Base-by-base conservation (phyloP, 345 rosid species). In the Hibiscus syriacus region DNA sequence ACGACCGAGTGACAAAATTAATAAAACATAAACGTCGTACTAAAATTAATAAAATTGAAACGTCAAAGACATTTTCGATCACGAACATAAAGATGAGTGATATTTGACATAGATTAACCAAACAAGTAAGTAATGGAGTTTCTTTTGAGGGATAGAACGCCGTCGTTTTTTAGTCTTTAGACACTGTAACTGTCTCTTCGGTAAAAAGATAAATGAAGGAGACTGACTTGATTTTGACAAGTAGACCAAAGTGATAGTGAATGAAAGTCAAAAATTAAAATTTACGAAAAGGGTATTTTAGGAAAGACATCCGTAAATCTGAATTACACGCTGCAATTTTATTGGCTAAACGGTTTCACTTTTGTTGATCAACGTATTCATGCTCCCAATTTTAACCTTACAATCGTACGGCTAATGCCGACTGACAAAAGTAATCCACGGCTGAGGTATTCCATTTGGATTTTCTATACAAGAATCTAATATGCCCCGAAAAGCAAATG, bases 281-380 rank as follows among this genome's bases (percentile, higher is more conserved):
- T 8, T 52, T 52, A 52, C 56, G 2, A 3, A 6, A 22, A 60
- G 65, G 58, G 58, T 11, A 14, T 49, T 66, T 46, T 66, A 27
- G 14, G 58, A 29, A 48, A 45, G 20, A n/a, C 0, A 10, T 3
- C 14, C 3, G 4, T 27, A 32, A 41, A 3, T 23, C 11, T 13
- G 13, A 29, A 11, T 22, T 0, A 6, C 46, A 58, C 14, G 19
- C 30, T 57, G 22, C 29, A 6, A 13, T 29, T 57, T 46, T 10
- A 69, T 46, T 69, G 72, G 56, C 11, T 20, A n/a, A 58, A 69
- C 0, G 4, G 1, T 25, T 55, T 55, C n/a, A 27, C 66, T 23
- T 25, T 69, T 13, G 0, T 20, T 23, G 20, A 45, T 19, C 10
- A 38, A 63, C 26, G 0, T 4, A 11, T 16, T 8, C 5, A 27